A percentile compares a stretch with the other conserved stretches of the same genome.
These are phyloP conservation scores for Pyricularia grisea DNA, from an alignment of 2,329 filamentous ascomycete species.

Conservation along the genomic window DNA sequence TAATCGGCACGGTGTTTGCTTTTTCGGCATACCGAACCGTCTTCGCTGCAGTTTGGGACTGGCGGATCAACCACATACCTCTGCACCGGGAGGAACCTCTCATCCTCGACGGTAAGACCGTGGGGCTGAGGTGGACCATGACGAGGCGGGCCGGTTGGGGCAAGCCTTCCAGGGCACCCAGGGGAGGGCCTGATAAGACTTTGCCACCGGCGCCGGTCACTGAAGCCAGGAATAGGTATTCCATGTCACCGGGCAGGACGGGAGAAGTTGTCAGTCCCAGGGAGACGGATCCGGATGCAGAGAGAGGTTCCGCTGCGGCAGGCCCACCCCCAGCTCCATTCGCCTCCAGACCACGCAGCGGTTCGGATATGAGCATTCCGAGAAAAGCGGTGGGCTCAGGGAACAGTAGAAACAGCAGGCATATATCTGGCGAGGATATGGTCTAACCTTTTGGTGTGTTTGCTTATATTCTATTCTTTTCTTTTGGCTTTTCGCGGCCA, in stretches of 20 bases:
- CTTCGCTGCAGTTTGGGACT: slow-evolving; percentile 62
- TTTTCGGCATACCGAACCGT: slow-evolving; percentile 55
- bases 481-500: not conserved
- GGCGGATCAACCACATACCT: slow-evolving; percentile 58
- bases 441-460: not conserved
- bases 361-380: not conserved
- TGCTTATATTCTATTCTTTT: not conserved
- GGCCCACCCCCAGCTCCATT: not conserved
- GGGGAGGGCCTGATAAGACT: not conserved
- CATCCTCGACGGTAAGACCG: slow-evolving; percentile 8
- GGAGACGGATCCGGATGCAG: not conserved
- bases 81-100: slow-evolving; percentile 32
- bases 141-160: slow-evolving; percentile 4
- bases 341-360: not conserved
- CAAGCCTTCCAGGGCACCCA: not conserved
- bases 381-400: not conserved
- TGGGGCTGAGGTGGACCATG: slow-evolving; percentile 1
- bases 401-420: not conserved
- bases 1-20: slow-evolving; percentile 55
- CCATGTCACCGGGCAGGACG: not conserved
- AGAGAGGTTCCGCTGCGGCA: not conserved
- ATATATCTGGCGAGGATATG: not conserved
- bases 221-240: not conserved
- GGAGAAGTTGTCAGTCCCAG: not conserved
- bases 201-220: not conserved